A percentile compares a stretch with the other conserved stretches of the same genome.
These are phyloP conservation scores for Aspergillus olivimuriae DNA, from an alignment of 495 filamentous ascomycete species.

Conservation along the genomic window DNA sequence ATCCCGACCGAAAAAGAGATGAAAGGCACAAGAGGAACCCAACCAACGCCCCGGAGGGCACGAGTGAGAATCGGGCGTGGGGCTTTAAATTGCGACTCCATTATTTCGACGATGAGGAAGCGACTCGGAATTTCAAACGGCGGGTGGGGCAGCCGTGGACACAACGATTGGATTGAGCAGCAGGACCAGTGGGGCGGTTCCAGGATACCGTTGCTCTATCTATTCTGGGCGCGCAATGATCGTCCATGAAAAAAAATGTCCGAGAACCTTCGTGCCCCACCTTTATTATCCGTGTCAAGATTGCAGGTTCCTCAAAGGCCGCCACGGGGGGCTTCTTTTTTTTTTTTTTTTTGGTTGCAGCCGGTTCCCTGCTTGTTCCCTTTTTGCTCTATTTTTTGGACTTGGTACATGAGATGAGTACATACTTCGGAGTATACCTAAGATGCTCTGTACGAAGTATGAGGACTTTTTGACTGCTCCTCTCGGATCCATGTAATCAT, in stretches of 20 bases:
- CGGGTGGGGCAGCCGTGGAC: not conserved
- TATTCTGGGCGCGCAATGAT: slow-evolving; percentile 19
- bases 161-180: slow-evolving; percentile 13
- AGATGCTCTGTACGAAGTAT: too few species aligned
- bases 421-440: too few species aligned
- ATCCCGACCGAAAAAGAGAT: too few species aligned
- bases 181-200: slow-evolving; percentile 4
- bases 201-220: slow-evolving; percentile 12
- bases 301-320: slow-evolving; percentile 1
- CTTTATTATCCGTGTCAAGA: slow-evolving; percentile 8
- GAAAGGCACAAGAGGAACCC: too few species aligned
- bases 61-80: too few species aligned
- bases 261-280: slow-evolving; percentile 7
- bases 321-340: not conserved
- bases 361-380: not conserved
- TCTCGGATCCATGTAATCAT: too few species aligned
- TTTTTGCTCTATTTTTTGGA: too few species aligned
- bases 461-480: too few species aligned
- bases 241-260: slow-evolving; percentile 17
- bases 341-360: not conserved
- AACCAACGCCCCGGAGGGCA: too few species aligned
- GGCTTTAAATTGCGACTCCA: not conserved
- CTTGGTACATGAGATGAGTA: too few species aligned
- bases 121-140: slow-evolving; percentile 9
- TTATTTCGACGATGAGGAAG: not conserved